These are phyloP conservation scores for Teunomyces gatunensis DNA, from an alignment of 805 yeast genomes.

Conservation along the genomic window DNA sequence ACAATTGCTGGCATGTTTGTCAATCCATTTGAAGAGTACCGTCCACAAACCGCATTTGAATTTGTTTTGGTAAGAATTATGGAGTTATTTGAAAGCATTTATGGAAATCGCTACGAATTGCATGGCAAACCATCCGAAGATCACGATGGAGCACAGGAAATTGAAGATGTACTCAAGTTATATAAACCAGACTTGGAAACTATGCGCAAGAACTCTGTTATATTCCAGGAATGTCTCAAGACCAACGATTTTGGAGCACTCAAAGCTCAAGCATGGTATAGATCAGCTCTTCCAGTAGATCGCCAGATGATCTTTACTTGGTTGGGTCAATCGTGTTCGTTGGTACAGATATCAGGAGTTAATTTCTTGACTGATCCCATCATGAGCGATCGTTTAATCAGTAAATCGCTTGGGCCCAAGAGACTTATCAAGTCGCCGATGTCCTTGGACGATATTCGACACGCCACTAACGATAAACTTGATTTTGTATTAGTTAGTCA, in stretches of 20 bases:
- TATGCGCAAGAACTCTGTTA: constrained; percentile 32
- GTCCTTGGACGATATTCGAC: constrained; percentile 49
- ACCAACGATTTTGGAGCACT: constrained; percentile 14
- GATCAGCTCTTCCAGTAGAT: constrained; percentile 27
- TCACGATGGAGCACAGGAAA: constrained; percentile 52
- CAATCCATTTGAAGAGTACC: constrained; percentile 86
- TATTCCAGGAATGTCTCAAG: constrained; percentile 26
- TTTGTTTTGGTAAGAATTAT: constrained; percentile 69
- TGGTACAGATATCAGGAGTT: constrained; percentile 66
- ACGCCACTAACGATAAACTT: constrained; percentile 52
- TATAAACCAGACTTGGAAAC: constrained; percentile 54
- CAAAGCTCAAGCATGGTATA: constrained; percentile 1
- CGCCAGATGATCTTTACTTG: constrained; percentile 72
- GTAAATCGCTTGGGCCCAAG: constrained; percentile 71
- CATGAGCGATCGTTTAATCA: constrained; percentile 63
- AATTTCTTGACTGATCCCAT: constrained; percentile 85
- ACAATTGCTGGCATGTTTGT: constrained; percentile 73
- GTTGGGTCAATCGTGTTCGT: constrained; percentile 90
- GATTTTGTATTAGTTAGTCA: constrained; percentile 82
- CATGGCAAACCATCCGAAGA: constrained; percentile 29
- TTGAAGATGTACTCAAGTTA: constrained; percentile 59
- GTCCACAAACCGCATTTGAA: constrained; percentile 87
- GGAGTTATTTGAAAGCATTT: constrained; percentile 63
- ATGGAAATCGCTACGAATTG: constrained; percentile 35
- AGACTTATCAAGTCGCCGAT: constrained; percentile 81